Base-by-base conservation (phyloP, 139 green algal species). In the Volvox africanus region DNA sequence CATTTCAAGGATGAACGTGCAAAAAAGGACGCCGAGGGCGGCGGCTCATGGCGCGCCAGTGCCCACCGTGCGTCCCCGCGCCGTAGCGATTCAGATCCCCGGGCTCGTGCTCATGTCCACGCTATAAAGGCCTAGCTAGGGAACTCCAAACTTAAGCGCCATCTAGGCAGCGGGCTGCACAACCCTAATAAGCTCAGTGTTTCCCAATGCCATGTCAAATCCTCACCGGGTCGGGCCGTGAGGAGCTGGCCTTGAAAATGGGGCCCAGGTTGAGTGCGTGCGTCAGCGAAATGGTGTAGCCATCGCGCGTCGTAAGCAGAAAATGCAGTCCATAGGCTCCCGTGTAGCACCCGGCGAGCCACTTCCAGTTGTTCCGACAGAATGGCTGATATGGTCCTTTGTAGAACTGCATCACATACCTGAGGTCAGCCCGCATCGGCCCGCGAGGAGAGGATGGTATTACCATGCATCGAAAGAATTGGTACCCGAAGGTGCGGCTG, bases 251-350 rank as follows among this genome's bases (percentile, higher is more conserved):
- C 28, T 75, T 80, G 85, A 92, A 28, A 36, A 90, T 61, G 61
- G 62, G 32, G 2, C 77, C 77, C 89, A 94, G 68, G 71, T 75
- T 73, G 26, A 94, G 89, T 75, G 87, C 80, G 62, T 93, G 73
- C 32, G 92, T 93, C 21, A 94, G 81, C 9, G 86, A 84, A 50
- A 87, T 87, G 33, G 24, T 24, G 77, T 87, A 91, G n/a, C 91
- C 91, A 68, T 90, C 80, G n/a, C 87, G 68, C 13, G 91, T 93
- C 55, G 91, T 90, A n/a, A 91, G 50, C 21, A 93, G 61, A 69
- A 92, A 93, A 87, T 93, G 91, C 67, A 88, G 35, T 24, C 44
- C 16, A 28, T 37, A 88, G 26, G 89, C 76, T 28, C 86, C 86
- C 14, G 55, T 26, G 91, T 93, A 93, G 68, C 36, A 62, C 17